A percentile compares a stretch with the other conserved stretches of the same genome.
These are phyloP conservation scores for Zopfochytrium polystomum DNA, from an alignment of 371 early-diverging fungal species.

Conservation along the genomic window DNA sequence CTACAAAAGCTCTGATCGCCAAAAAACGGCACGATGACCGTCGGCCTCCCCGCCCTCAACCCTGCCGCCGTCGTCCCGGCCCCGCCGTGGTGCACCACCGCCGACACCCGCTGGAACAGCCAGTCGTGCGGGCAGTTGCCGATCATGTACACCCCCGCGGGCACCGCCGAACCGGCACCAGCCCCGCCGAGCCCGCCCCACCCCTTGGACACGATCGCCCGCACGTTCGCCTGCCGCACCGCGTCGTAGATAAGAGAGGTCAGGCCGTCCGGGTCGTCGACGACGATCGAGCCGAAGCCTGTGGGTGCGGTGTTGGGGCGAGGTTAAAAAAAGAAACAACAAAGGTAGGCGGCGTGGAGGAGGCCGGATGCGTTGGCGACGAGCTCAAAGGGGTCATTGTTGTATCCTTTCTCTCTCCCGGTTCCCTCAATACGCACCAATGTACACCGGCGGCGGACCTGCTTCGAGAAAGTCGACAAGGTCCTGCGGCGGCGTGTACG, in stretches of 20 bases:
- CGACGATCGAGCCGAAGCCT: conserved; percentile 84
- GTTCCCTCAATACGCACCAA: no score
- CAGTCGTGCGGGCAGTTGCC: conserved; percentile 73
- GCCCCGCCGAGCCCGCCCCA: conserved; percentile 68
- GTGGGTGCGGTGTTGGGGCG: no score
- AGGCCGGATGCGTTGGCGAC: no score
- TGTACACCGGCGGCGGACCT: conserved; percentile 67
- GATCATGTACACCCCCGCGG: conserved; percentile 28
- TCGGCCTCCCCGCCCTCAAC: no score
- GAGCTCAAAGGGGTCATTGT: no score
- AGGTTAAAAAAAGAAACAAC: no score
- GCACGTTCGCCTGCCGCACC: conserved; percentile 63
- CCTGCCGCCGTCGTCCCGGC: conserved; percentile 86
- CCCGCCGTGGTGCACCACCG: conserved; percentile 85
- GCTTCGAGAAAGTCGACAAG: conserved; percentile 67
- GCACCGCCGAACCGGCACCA: conserved; percentile 26
- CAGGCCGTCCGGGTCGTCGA: conserved; percentile 69
- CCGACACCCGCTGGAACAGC: conserved; percentile 74
- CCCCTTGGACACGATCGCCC: conserved; percentile 75
- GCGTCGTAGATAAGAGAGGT: conserved; percentile 67
- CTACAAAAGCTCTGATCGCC: no score
- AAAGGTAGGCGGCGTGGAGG: no score
- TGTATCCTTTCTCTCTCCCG: no score
- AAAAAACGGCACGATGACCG: no score
- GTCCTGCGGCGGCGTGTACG: no score